Evolutionary conservation across 148 eudicot genomes (phyloP).

Genomic region (Oxyria digyna): DNA sequence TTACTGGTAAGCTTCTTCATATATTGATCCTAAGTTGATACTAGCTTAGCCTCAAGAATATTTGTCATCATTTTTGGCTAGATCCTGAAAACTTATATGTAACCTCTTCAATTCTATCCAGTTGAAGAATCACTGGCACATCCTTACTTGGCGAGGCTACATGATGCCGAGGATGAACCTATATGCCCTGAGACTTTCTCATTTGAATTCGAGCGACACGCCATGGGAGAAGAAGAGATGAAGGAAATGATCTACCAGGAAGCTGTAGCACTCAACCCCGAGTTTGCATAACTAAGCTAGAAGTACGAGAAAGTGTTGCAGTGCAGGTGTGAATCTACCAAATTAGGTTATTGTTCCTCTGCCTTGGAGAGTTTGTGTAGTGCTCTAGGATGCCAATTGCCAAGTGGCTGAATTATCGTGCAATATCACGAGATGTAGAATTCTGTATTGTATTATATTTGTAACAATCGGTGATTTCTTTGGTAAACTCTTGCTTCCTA

Average conservation of each 20-base stretch:
- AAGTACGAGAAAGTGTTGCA: background rate
- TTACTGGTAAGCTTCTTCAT: slow-evolving; percentile 41
- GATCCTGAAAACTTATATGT: background rate
- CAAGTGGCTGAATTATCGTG: background rate
- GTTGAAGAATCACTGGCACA: slow-evolving; percentile 83
- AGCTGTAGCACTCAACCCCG: slow-evolving; percentile 56
- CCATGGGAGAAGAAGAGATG: slow-evolving; percentile 65
- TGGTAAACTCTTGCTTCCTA: background rate
- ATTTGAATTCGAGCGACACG: slow-evolving; percentile 77
- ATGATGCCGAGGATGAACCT: slow-evolving; percentile 78
- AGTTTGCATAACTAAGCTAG: slow-evolving; percentile 20
- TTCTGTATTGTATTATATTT: no score
- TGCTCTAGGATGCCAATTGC: background rate
- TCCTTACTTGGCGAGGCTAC: slow-evolving; percentile 71
- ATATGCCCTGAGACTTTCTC: slow-evolving; percentile 55
- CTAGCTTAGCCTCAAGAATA: background rate
- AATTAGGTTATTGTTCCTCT: no score
- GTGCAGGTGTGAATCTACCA: background rate
- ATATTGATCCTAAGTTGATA: background rate
- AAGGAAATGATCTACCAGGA: slow-evolving; percentile 88
- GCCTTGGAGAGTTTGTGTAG: background rate
- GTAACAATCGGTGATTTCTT: background rate
- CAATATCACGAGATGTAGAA: background rate
- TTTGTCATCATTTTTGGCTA: background rate
- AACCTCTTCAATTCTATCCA: slow-evolving; percentile 18